These are phyloP conservation scores for Rhodotorula sphaerocarpa DNA, from an alignment of 768 basidiomycete genomes.

Conservation along the genomic window DNA sequence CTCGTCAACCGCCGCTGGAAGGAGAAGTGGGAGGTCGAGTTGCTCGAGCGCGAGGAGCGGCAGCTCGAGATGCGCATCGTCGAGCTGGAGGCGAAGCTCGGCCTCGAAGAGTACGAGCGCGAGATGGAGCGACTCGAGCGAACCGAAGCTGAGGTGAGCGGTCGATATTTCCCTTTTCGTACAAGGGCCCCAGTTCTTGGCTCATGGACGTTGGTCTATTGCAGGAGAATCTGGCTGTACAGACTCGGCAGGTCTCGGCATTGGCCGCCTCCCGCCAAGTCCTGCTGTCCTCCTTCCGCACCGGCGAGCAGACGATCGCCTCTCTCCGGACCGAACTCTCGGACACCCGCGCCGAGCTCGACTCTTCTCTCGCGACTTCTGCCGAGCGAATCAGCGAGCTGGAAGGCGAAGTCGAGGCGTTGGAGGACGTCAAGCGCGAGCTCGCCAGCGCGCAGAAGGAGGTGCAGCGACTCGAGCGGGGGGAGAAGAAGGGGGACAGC, in stretches of 20 bases:
- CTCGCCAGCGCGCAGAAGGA: slow-evolving; percentile 1
- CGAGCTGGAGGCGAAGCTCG: slow-evolving; percentile 6
- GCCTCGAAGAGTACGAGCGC: not conserved
- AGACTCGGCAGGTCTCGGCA: not conserved
- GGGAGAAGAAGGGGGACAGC: slow-evolving; percentile 5
- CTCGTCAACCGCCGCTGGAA: slow-evolving; percentile 27
- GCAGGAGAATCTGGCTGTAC: slow-evolving; percentile 1
- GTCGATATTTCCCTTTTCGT: no score
- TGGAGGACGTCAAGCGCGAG: slow-evolving; percentile 4
- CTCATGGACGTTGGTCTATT: no score
- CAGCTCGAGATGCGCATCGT: slow-evolving; percentile 16
- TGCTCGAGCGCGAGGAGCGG: slow-evolving; percentile 31
- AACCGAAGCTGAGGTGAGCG: slow-evolving; percentile 28
- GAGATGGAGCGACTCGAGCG: slow-evolving; percentile 8
- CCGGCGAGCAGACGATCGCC: slow-evolving; percentile 13
- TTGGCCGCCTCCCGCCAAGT: slow-evolving; percentile 12
- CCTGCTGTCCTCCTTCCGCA: slow-evolving; percentile 23
- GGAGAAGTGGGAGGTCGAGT: slow-evolving; percentile 32
- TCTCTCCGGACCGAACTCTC: slow-evolving; percentile 21
- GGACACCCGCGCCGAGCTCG: not conserved
- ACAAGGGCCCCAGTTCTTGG: no score
- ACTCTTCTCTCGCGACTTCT: not conserved
- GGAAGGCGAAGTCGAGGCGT: not conserved
- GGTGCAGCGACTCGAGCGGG: not conserved
- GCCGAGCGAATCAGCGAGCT: not conserved